Evolutionary conservation across 192 early-diverging fungal genomes (phyloP).

Genomic region (Thamnidium elegans): DNA sequence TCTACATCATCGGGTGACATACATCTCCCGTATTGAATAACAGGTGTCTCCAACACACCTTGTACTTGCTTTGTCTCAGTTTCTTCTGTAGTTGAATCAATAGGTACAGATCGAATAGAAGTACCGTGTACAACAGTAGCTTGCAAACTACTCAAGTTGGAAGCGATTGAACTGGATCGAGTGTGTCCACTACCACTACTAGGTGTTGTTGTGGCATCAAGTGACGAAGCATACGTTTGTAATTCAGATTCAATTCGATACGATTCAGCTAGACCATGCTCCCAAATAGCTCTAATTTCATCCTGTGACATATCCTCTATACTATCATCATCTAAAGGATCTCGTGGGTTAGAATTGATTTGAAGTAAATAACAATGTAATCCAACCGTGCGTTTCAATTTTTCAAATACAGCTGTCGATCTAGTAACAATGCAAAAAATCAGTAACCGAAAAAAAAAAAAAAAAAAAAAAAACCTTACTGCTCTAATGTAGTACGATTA

Average conservation of each 20-base stretch:
- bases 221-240: neutral
- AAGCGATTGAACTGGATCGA: constrained; percentile 10
- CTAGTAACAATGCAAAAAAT: constrained; percentile 31
- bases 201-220: neutral
- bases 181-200: constrained; percentile 5
- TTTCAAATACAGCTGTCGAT: constrained; percentile 54
- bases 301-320: neutral
- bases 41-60: constrained; percentile 10
- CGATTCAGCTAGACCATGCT: constrained; percentile 3
- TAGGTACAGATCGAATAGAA: constrained; percentile 1
- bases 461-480: constrained; percentile 38
- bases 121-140: constrained; percentile 1
- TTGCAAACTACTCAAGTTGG: constrained; percentile 8
- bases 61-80: constrained; percentile 19
- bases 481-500: constrained; percentile 45
- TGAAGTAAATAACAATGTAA: constrained; percentile 57
- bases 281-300: constrained; percentile 11
- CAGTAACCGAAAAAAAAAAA: neutral
- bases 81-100: constrained; percentile 22
- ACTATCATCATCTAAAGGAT: constrained; percentile 5
- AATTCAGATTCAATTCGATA: constrained; percentile 11
- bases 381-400: constrained; percentile 66
- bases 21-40: constrained; percentile 49
- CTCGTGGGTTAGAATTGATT: constrained; percentile 51
- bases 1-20: constrained; percentile 53